Base-by-base conservation (phyloP, 495 filamentous ascomycete genomes). In the Patellaria atrata region DNA sequence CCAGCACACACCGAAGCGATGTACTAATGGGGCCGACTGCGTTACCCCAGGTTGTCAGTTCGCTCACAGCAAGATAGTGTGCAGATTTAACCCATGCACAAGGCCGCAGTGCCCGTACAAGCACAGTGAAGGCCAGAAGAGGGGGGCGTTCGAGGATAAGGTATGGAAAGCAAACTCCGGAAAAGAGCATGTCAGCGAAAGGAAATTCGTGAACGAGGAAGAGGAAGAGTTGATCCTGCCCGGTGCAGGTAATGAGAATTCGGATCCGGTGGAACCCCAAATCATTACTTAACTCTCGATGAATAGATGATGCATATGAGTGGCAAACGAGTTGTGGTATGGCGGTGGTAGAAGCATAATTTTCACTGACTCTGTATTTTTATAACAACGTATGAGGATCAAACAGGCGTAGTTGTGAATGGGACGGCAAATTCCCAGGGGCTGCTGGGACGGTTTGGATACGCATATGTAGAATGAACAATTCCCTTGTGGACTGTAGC, bases 21-120 rank as follows among this genome's bases (percentile, higher is more conserved):
- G 89, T 59, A 75, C 84, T 30, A 96, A 96, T 50, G 91, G 91
- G 14, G 81, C 81, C 22, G 85, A 91, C 56, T 99, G 89, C 63
- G 73, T 71, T 13, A 72, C 72, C 17, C 68, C 77, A 22, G 75
- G 73, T 24, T 99, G 89, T 70, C 83, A 83, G 51, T 96, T 94
- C 56, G 81, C 81, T 2, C 89, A 99, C 54, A 45, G 74, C 44
- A 64, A 77, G 52, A 79, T 73, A 15, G 64, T 77, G 44, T 99
- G 89, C 76, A 87, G 78, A 42, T 96, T 76, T 59, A 84, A 74
- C 41, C 89, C 89, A 3, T 99, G 89, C 55, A 70, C 81, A 38
- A 94, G 94, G 50, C 67, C 73, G 10, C 65, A 54, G 34, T 99
- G 89, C 52, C 64, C 75, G 15, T 96, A 82, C 66, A 85, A 86